Base-by-base conservation (phyloP, 2,329 filamentous ascomycete genomes). In the Blastomyces gilchristii region DNA sequence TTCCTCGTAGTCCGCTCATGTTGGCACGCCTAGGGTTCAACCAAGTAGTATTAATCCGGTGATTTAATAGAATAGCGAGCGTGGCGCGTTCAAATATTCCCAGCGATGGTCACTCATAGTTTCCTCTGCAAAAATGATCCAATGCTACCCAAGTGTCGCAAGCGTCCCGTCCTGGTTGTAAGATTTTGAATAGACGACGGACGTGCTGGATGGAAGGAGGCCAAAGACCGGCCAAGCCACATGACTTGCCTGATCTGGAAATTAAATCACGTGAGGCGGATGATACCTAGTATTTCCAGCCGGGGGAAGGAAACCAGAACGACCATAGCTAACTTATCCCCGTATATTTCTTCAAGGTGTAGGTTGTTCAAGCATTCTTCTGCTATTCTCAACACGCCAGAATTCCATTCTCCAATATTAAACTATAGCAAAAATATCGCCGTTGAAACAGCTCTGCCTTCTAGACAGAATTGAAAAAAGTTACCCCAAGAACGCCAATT, bases 1-100 rank as follows among this genome's bases (percentile, higher is more conserved):
- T 70, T 61, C 76, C 77, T 68, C 76, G 79, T 37, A 82, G 71
- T 31, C 76, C 76, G 65, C 77, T 79, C 79, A 81, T 82, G 62
- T 52, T 73, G 31, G 3, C 11, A 22, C 57, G 25, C 39, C 2
- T 14, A n/a, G 3, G 28, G 8, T 14, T 14, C 37, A 22, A 43
- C n/a, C 16, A 12, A n/a, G 54, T 43, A 14, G 12, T 25, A 25
- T 14, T 3, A 16, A n/a, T 58, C 6, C 31, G 6, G n/a, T 11
- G n/a, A 58, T n/a, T 39, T 6, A 58, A 11, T 37, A 58, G 12
- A 12, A 41, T 41, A 25, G 37, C 54, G n/a, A 58, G 54, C 11
- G n/a, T 43, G 31, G 12, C 12, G 47, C 22, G 9, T 58, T 18
- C 22, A 39, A 11, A 25, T 34, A 34, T 28, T 41, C 25, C 25